Percentiles rank a stretch among this genome's conserved stretches.
These are phyloP conservation scores for Corylus americana DNA, from an alignment of 306 rosid species.

Conservation along the genomic window DNA sequence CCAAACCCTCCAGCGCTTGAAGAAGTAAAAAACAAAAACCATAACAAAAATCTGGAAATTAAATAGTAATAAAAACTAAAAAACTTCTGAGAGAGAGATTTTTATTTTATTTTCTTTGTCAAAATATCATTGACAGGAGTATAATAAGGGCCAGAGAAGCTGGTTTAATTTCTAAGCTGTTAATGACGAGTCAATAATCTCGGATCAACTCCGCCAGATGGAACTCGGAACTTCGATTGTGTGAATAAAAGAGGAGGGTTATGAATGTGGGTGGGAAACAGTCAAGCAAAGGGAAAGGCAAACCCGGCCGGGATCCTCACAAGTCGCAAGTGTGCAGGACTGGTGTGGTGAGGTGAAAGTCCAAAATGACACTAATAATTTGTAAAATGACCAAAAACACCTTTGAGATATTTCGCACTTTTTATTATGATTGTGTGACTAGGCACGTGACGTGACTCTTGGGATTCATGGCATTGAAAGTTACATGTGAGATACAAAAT, in stretches of 20 bases:
- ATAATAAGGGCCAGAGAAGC: neutral
- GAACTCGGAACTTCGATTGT: neutral
- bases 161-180: conserved; percentile 5
- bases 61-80: neutral
- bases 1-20: conserved; percentile 7
- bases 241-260: neutral
- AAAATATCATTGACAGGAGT: neutral
- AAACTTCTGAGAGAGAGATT: no score
- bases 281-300: conserved; percentile 18
- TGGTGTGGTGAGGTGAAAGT: neutral
- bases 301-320: conserved; percentile 23
- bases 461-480: conserved; percentile 18
- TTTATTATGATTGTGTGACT: neutral
- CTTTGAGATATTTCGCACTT: conserved; percentile 26
- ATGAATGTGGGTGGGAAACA: conserved; percentile 21
- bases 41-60: neutral
- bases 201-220: neutral
- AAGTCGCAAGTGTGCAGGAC: neutral
- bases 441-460: neutral
- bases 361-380: neutral
- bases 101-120: neutral
- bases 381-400: neutral
- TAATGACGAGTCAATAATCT: neutral
- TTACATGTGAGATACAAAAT: conserved; percentile 16
- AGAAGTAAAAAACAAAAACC: conserved; percentile 1